phyloP scores from a whole-genome alignment of 2,329 filamentous ascomycete genomes.

The Aspergillus novofumigatus region DNA sequence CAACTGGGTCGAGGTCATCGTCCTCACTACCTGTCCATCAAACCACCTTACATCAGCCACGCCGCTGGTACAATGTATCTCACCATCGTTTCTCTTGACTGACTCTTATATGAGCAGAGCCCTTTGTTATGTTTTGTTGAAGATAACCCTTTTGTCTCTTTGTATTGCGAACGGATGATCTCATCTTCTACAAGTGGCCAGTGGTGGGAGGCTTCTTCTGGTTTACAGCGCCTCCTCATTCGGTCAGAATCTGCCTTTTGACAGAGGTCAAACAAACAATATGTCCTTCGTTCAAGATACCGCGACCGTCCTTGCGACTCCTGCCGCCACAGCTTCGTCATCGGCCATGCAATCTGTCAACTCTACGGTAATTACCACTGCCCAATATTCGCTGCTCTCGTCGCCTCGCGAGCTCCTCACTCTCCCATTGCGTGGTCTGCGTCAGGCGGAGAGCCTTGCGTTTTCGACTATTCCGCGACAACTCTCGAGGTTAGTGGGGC shows the following conservation, averaged over 20 bases:
- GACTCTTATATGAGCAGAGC: neutral
- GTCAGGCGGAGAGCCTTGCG: conserved; percentile 33
- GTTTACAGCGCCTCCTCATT: neutral
- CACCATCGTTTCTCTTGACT: neutral
- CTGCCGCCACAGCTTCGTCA: conserved; percentile 12
- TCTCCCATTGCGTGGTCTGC: conserved; percentile 35
- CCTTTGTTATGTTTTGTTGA: neutral
- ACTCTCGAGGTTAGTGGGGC: conserved; percentile 25
- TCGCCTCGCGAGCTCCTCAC: conserved; percentile 31
- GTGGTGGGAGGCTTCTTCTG: neutral
- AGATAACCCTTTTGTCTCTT: conserved; percentile 1
- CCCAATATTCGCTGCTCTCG: conserved; percentile 21
- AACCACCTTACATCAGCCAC: neutral
- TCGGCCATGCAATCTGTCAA: conserved; percentile 18
- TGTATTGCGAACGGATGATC: conserved; percentile 4
- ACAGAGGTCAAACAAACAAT: neutral
- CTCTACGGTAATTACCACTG: conserved; percentile 15
- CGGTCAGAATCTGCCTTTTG: neutral
- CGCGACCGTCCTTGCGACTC: conserved; percentile 16
- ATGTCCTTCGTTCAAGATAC: conserved; percentile 24
- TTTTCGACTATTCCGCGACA: conserved; percentile 33
- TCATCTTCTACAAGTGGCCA: conserved; percentile 1
- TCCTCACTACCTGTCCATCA: neutral
- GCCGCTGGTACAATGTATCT: neutral
- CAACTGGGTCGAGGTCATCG: neutral